Evolutionary conservation across 805 yeast genomes (phyloP).

Genomic region (Wickerhamomyces subpelliculosus): DNA sequence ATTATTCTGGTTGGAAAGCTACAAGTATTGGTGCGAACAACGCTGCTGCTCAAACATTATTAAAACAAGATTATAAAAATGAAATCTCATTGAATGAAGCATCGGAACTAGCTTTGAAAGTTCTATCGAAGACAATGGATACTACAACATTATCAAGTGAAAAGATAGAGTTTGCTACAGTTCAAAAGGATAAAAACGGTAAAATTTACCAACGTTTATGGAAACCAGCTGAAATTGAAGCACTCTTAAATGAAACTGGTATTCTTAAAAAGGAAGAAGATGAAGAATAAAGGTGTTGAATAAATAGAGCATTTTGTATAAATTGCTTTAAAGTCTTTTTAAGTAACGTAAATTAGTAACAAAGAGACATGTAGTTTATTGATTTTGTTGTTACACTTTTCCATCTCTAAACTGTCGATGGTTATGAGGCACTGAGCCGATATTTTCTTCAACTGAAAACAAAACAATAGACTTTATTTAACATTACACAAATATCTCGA

Average conservation of each 20-base stretch:
- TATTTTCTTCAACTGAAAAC: no score
- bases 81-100: slow-evolving; percentile 71
- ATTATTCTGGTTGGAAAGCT: slow-evolving; percentile 98
- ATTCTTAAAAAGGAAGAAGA: slow-evolving; percentile 54
- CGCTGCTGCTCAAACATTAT: slow-evolving; percentile 89
- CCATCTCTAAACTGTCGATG: no score
- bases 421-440: no score
- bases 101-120: slow-evolving; percentile 81
- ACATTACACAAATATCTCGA: no score
- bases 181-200: slow-evolving; percentile 42
- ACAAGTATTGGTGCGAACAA: slow-evolving; percentile 95
- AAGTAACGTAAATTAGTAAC: no score
- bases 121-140: slow-evolving; percentile 91
- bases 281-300: slow-evolving; percentile 19
- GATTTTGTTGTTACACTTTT: no score
- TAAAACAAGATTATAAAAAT: slow-evolving; percentile 92
- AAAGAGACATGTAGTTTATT: no score
- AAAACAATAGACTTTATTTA: no score
- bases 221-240: slow-evolving; percentile 72
- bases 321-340: no score
- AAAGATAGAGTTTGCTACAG: slow-evolving; percentile 89
- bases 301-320: no score
- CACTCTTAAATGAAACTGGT: slow-evolving; percentile 64
- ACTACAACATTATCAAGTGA: slow-evolving; percentile 78
- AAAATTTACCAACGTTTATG: slow-evolving; percentile 65